Evolutionary conservation across 495 filamentous ascomycete species (phyloP), one percentile per base, ranked within the genome.

Genomic region (Peziza echinospora): DNA sequence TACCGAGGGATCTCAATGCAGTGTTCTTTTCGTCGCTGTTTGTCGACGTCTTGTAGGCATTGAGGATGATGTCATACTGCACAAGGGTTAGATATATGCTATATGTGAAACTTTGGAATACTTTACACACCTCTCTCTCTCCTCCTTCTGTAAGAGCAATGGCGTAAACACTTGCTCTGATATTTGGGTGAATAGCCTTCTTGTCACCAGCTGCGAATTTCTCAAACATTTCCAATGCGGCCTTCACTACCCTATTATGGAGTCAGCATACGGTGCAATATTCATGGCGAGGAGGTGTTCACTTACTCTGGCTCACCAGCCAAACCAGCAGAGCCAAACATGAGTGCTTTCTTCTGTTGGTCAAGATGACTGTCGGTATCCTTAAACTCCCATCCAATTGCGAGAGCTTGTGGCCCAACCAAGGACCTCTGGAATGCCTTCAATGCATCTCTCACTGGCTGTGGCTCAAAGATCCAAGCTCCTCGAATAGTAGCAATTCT

Each of bases 21-120:
- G 84, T 89, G 57, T 91, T 93, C 63, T 86, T 82, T 69, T 96
- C 87, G 58, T 94, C 87, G 43, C 78, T 80, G 60, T 81, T 92
- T 43, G 69, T 73, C n/a, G 82, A 84, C n/a, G 71, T 73, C 50
- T 73, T 77, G 69, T 84, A 93, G 48, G 82, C 82, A 60, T 87
- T 68, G 40, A 89, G 63, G 26, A 97, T 67, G 22, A 71, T 70
- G 46, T 96, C 73, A 64, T 82, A 84, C 78, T 80, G 45, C 25
- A 44, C n/a, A n/a, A n/a, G n/a, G n/a, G n/a, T n/a, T n/a, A n/a
- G n/a, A n/a, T n/a, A n/a, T n/a, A n/a, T n/a, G n/a, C n/a, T n/a
- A n/a, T n/a, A n/a, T n/a, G n/a, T n/a, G n/a, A n/a, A n/a, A n/a
- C n/a, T n/a, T n/a, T n/a, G n/a, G 65, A n/a, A n/a, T n/a, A n/a